Evolutionary conservation across 257 asterid genomes (phyloP), one percentile per base, ranked within the genome.

Genomic region (Catharanthus roseus): DNA sequence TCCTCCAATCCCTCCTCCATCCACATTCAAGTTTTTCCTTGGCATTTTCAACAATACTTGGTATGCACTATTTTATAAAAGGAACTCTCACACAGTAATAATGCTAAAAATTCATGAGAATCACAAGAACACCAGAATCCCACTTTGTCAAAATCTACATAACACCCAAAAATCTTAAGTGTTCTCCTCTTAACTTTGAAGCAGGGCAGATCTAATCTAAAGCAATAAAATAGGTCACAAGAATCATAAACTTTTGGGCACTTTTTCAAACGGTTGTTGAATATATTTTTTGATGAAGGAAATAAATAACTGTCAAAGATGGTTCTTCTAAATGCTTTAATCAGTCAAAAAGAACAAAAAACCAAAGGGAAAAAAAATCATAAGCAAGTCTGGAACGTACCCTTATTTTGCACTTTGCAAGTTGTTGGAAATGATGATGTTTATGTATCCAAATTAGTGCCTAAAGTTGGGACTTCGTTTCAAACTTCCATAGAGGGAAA

Each of bases 401-500:
- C 82, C 84, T 77, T 75, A 74, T 65, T 38, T 45, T 65, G 72
- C 70, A 76, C 73, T 71, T 65, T 47, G 72, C 49, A 68, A 45
- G 26, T 38, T 47, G 68, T 73, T 64, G 62, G 80, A 79, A 73
- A 77, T 85, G 87, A 77, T 79, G 87, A 76, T 64, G 54, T 23
- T 62, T 19, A 38, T 58, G 47, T 86, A 85, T 87, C 91, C 95
- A 85, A 89, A 82, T 85, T 78, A 42, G 85, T 78, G 84, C 81
- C 83, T 24, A 77, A 87, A 78, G 85, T 76, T 50, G 51, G 76
- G 89, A 72, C 81, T 83, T 78, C 77, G 87, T 77, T 86, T 88
- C 84, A 89, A 90, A 90, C 81, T 82, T 80, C 73, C 73, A 58
- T 78, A 82, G 90, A 72, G 93, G 95, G 95, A 84, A 88, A 83